A percentile compares a stretch with the other conserved stretches of the same genome.
Conservation (phyloP, 192 early-diverging fungal species). For the Umbelopsis sp. region DNA sequence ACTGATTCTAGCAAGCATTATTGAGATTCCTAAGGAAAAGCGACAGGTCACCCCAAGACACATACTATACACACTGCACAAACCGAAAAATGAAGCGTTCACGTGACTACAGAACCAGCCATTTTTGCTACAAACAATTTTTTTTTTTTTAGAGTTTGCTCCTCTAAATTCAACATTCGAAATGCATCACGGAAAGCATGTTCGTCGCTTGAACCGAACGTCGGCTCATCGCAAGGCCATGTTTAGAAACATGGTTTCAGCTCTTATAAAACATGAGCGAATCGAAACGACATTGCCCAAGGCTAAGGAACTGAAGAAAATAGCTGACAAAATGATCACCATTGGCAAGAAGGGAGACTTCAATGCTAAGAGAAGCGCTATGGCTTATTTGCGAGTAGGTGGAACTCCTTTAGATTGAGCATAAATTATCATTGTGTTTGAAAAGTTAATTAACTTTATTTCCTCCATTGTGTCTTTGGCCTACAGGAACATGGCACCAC, state of each 20-base stretch:
- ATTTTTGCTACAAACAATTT: constrained; percentile 5
- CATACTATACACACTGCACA: too few species aligned
- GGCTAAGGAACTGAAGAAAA: constrained; percentile 85
- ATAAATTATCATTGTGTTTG: background rate
- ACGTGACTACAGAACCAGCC: background rate
- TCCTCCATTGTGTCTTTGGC: background rate
- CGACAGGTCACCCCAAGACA: too few species aligned
- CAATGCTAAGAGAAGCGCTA: constrained; percentile 61
- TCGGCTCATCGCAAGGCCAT: constrained; percentile 73
- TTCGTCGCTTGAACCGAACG: constrained; percentile 63
- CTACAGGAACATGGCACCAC: constrained; percentile 66
- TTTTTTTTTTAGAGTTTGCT: constrained; percentile 2
- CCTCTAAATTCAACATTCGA: background rate
- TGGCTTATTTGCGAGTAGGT: constrained; percentile 55
- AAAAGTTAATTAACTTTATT: background rate
- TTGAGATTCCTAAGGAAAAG: background rate
- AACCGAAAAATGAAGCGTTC: too few species aligned
- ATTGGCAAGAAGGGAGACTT: constrained; percentile 74
- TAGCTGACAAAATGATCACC: constrained; percentile 88
- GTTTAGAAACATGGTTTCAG: constrained; percentile 81
- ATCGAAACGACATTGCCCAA: constrained; percentile 93
- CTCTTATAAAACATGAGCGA: constrained; percentile 84
- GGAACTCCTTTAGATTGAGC: background rate
- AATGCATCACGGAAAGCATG: constrained; percentile 65
- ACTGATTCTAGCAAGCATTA: background rate